These are phyloP conservation scores for Fusarium euwallaceae DNA, from an alignment of 2,329 filamentous ascomycete species.

Conservation along the genomic window DNA sequence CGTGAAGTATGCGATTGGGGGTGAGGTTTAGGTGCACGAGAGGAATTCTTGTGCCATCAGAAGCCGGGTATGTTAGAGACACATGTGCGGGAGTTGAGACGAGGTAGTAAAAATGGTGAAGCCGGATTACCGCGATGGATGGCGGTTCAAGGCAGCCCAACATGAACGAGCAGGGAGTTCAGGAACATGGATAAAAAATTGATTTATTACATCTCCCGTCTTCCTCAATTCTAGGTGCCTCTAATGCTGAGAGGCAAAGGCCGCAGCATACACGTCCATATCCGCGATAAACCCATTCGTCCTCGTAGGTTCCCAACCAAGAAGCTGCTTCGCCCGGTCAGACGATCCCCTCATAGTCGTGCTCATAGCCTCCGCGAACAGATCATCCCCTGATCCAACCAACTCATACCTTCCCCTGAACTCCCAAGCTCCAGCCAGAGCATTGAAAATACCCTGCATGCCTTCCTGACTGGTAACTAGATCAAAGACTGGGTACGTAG, in stretches of 20 bases:
- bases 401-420: neutral
- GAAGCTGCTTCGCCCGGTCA: neutral
- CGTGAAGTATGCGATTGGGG: constrained; percentile 14
- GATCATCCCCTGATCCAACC: neutral
- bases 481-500: neutral
- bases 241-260: neutral
- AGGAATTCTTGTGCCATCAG: neutral
- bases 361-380: neutral
- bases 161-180: neutral
- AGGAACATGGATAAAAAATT: neutral
- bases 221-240: accelerated
- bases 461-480: neutral
- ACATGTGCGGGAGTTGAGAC: neutral
- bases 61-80: neutral
- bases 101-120: neutral
- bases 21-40: neutral
- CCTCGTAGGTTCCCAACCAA: neutral
- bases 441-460: neutral
- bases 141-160: neutral
- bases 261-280: constrained; percentile 3
- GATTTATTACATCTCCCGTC: neutral
- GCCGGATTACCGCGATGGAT: neutral
- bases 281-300: neutral
- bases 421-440: neutral
- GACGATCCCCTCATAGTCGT: neutral